Evolutionary conservation across 805 yeast species (phyloP).

Genomic region (Candida tibetensis): DNA sequence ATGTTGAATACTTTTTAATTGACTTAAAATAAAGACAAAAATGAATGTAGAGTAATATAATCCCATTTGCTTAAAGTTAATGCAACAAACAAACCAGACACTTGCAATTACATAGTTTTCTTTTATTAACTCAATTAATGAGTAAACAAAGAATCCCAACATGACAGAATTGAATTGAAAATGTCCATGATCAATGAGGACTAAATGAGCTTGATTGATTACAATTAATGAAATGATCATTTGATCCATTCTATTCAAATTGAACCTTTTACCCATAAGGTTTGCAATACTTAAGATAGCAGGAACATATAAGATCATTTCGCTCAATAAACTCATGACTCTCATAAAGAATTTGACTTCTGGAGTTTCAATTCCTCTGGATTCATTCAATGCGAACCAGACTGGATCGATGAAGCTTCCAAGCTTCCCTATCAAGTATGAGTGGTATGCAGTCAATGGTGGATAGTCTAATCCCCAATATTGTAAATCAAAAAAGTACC

Average conservation of each 20-base stretch:
- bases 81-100: slow-evolving; percentile 69
- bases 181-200: slow-evolving; percentile 93
- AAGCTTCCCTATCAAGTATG: slow-evolving; percentile 71
- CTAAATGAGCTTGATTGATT: slow-evolving; percentile 78
- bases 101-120: slow-evolving; percentile 69
- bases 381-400: slow-evolving; percentile 74
- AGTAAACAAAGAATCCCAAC: slow-evolving; percentile 78
- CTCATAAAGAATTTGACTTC: slow-evolving; percentile 85
- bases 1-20: slow-evolving; percentile 43
- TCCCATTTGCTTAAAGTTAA: slow-evolving; percentile 94
- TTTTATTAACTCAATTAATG: slow-evolving; percentile 63
- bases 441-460: slow-evolving; percentile 92
- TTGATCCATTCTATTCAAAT: slow-evolving; percentile 67
- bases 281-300: slow-evolving; percentile 70
- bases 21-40: slow-evolving; percentile 73
- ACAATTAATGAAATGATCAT: slow-evolving; percentile 73
- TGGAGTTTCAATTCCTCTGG: slow-evolving; percentile 71
- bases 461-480: slow-evolving; percentile 99
- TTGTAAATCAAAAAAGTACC: slow-evolving; percentile 88
- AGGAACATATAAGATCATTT: slow-evolving; percentile 71
- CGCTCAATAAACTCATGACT: slow-evolving; percentile 71
- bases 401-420: slow-evolving; percentile 60
- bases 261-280: slow-evolving; percentile 61
- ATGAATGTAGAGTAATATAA: slow-evolving; percentile 88
- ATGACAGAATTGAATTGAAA: slow-evolving; percentile 93